Evolutionary conservation across 768 basidiomycete species (phyloP), one percentile per base, ranked within the genome.

Genomic region (Tylopilus cervinicoccineus): DNA sequence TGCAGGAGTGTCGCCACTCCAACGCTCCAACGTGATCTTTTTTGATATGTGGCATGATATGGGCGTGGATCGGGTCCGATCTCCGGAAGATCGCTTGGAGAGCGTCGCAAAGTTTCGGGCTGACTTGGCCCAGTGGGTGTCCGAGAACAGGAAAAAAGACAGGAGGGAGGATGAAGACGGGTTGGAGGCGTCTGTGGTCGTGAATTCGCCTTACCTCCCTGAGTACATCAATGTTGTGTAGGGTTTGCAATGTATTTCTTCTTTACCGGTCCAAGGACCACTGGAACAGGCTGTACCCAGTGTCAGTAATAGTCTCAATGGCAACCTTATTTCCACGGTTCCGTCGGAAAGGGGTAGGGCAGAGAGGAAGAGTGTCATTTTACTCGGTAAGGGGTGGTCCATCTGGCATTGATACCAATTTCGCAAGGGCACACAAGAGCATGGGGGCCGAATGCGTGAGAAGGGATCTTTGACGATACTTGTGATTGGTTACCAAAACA

Each of bases 1-100:
- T 32, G 39, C 45, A 2, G 43, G 36, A 12, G 41, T 43, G 14
- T 41, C 48, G 16, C 5, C 50, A 6, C 51, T 61, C 33, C 48
- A 28, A 42, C 38, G 46, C 10, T 29, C 39, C 26, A 36, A 50
- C n/a, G 41, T 46, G 23, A 42, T 53, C 2, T 50, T 53, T 37
- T 63, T 39, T 38, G 45, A 54, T 7, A 22, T 50, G 45, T 51
- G 45, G 43, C 55, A 58, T 17, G 28, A 16, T 3, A 37, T 32
- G 16, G 20, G 31, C 13, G 33, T 12, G 14, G n/a, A 43, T 20
- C 23, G 20, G 31, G 16, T 23, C 10, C 3, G 43, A 22, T 17
- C n/a, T 24, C 22, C 36, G 16, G 29, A 16, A 2, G n/a, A 39
- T 33, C 40, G 34, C n/a, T 24, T 33, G 20, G 26, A 5, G 11